Evolutionary conservation across 306 rosid genomes (phyloP).

Genomic region (Bauhinia variegata): DNA sequence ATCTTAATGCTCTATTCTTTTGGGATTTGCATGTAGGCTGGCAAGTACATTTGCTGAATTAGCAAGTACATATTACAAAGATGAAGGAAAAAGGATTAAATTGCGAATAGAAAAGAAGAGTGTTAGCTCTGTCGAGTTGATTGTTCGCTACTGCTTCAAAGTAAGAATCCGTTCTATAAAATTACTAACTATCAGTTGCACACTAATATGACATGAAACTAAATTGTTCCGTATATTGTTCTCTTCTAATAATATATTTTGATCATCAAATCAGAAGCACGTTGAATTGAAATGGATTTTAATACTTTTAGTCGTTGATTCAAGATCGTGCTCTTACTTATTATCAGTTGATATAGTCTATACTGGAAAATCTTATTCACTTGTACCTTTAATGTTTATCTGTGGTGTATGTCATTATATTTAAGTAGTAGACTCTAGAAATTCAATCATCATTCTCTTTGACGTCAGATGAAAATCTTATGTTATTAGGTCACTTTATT

Average conservation of each 20-base stretch:
- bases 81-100: constrained; percentile 84
- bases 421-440: constrained; percentile 2
- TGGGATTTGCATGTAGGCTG: constrained; percentile 58
- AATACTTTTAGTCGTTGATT: neutral
- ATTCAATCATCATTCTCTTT: neutral
- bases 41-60: constrained; percentile 70
- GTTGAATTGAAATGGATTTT: neutral
- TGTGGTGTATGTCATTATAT: neutral
- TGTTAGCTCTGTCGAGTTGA: constrained; percentile 60
- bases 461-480: neutral
- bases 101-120: constrained; percentile 78
- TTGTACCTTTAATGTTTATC: neutral
- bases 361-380: neutral
- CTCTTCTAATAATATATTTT: constrained; percentile 9
- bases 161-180: constrained; percentile 45
- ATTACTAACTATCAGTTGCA: neutral
- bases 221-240: neutral
- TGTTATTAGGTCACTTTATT: constrained; percentile 23
- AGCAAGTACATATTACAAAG: constrained; percentile 65
- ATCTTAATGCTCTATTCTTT: neutral
- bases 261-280: neutral
- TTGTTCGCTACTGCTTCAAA: constrained; percentile 87
- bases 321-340: neutral
- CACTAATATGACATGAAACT: constrained; percentile 11
- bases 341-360: neutral